phyloP scores from a whole-genome alignment of 2,329 filamentous ascomycete species.

The Calonectria ilicicola region DNA sequence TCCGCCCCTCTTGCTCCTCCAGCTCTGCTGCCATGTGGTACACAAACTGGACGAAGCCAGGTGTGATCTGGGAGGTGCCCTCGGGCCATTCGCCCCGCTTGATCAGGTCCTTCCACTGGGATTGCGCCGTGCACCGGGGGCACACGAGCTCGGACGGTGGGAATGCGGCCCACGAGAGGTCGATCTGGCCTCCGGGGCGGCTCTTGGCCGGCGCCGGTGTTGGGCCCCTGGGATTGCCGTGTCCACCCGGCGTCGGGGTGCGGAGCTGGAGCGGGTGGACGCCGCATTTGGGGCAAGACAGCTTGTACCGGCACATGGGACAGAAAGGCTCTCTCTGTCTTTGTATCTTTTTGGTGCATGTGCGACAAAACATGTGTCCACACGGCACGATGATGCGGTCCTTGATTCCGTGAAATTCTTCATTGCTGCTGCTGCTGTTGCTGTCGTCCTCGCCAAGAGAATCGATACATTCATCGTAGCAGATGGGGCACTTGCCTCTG shows the following conservation, averaged over 20 bases:
- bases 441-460: not conserved
- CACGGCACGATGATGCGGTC: conserved; percentile 30
- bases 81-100: conserved; percentile 21
- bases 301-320: conserved; percentile 29
- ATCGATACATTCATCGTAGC: conserved; percentile 20
- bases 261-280: not conserved
- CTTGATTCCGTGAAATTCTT: not conserved
- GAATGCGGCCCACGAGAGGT: not conserved
- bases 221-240: not conserved
- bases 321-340: not conserved
- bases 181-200: not conserved
- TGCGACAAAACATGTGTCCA: conserved; percentile 38
- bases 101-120: conserved; percentile 14
- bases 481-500: conserved; percentile 31
- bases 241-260: not conserved
- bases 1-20: not conserved
- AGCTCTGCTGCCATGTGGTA: conserved; percentile 23
- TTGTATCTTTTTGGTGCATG: conserved; percentile 7
- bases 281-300: conserved; percentile 16
- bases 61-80: conserved; percentile 11
- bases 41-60: conserved; percentile 30
- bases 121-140: conserved; percentile 21
- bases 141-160: conserved; percentile 12
- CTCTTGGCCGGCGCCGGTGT: not conserved
- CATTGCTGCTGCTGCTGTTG: not conserved